Percentiles rank a stretch among this genome's conserved stretches.
phyloP scores from a whole-genome alignment of 1,139 yeast genomes.

The Blastobotrys proliferans region DNA sequence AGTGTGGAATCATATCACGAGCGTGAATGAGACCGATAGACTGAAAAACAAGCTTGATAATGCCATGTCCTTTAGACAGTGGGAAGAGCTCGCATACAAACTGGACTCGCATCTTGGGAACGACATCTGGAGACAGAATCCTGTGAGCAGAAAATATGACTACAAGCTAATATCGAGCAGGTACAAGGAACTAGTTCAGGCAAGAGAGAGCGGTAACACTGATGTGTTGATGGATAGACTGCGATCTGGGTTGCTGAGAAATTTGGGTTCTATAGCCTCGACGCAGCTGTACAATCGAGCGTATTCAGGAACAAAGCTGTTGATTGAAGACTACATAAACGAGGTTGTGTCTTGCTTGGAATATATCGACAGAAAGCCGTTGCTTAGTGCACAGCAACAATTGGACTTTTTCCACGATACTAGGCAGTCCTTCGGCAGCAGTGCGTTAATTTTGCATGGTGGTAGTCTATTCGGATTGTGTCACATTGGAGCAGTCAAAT shows the following conservation, averaged over 20 bases:
- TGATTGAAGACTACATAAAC: slow-evolving; percentile 80
- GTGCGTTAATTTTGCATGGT: slow-evolving; percentile 87
- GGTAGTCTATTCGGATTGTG: slow-evolving; percentile 92
- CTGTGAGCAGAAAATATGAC: slow-evolving; percentile 78
- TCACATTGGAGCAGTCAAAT: slow-evolving; percentile 87
- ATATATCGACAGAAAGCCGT: slow-evolving; percentile 36
- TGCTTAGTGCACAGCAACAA: slow-evolving; percentile 46
- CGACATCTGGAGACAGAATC: slow-evolving; percentile 67
- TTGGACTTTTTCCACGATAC: slow-evolving; percentile 88
- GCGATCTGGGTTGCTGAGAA: slow-evolving; percentile 78
- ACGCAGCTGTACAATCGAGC: slow-evolving; percentile 75
- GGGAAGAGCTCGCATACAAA: slow-evolving; percentile 34
- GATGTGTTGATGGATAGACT: slow-evolving; percentile 61
- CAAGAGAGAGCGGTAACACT: slow-evolving; percentile 58
- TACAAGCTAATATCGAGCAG: slow-evolving; percentile 77
- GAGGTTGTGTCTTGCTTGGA: slow-evolving; percentile 72
- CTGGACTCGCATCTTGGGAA: slow-evolving; percentile 36
- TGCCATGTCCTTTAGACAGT: slow-evolving; percentile 31
- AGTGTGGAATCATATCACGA: slow-evolving; percentile 21
- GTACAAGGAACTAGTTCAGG: slow-evolving; percentile 55
- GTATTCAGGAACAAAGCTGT: slow-evolving; percentile 78
- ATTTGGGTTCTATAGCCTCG: slow-evolving; percentile 88
- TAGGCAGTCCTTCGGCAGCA: slow-evolving; percentile 82
- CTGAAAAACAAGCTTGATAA: slow-evolving; percentile 22
- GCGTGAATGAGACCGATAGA: slow-evolving; percentile 21